A percentile compares a stretch with the other conserved stretches of the same genome.
phyloP scores from a whole-genome alignment of 2,329 filamentous ascomycete species.

The Epichloe hybrida region DNA sequence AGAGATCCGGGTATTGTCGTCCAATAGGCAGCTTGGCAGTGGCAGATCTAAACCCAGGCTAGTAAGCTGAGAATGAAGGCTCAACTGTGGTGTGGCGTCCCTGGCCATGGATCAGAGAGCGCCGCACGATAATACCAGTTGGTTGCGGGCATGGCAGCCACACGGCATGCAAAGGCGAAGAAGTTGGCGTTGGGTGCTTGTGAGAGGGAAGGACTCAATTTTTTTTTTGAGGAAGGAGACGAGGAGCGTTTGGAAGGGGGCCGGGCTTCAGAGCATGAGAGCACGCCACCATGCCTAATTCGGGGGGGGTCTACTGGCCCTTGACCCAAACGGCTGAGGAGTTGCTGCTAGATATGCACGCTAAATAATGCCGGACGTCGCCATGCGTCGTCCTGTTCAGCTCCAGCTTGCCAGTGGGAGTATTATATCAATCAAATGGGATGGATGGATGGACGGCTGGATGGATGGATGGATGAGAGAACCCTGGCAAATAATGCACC shows the following conservation, averaged over 20 bases:
- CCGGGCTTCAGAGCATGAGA: background rate
- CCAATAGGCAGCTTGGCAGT: background rate
- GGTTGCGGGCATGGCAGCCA: background rate
- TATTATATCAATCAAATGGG: background rate
- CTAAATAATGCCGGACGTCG: slow-evolving; percentile 1
- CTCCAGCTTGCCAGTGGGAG: too few species aligned
- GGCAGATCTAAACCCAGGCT: slow-evolving; percentile 2
- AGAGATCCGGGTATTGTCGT: background rate
- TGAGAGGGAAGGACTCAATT: background rate
- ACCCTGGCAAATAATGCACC: background rate
- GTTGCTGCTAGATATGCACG: background rate
- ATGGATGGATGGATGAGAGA: background rate
- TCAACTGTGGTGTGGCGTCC: background rate
- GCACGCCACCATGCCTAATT: background rate
- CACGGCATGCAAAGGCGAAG: too few species aligned
- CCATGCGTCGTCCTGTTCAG: background rate
- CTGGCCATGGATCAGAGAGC: too few species aligned
- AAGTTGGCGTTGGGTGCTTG: background rate
- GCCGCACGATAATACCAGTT: background rate
- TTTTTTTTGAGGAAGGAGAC: background rate
- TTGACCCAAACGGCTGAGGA: background rate
- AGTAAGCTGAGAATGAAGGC: background rate
- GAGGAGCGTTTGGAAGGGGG: background rate
- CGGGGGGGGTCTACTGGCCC: background rate
- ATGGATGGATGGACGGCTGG: background rate